Evolutionary conservation across 176 grass and related monocot genomes (phyloP).

Genomic region (Oryza punctata): DNA sequence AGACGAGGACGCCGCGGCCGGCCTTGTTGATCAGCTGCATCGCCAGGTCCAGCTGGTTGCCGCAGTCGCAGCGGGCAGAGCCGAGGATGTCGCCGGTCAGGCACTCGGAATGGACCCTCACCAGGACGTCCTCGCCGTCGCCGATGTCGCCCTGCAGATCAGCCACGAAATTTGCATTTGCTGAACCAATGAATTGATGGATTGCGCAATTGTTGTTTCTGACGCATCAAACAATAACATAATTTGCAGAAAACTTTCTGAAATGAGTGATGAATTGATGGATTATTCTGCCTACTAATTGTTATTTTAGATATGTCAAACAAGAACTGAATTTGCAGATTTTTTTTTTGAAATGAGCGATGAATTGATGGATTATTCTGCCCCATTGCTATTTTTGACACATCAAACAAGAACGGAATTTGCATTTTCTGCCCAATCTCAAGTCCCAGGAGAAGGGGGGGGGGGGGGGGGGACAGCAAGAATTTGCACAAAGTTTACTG

Average conservation of each 20-base stretch:
- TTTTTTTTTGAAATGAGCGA: no score
- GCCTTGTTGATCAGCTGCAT: conserved; percentile 82
- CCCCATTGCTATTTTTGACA: no score
- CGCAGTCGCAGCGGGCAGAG: conserved; percentile 82
- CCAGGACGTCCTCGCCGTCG: conserved; percentile 69
- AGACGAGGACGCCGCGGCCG: conserved; percentile 83
- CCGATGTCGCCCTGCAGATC: conserved; percentile 63
- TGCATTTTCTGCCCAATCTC: no score
- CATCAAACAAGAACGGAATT: no score
- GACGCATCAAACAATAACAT: not conserved
- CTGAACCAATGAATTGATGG: not conserved
- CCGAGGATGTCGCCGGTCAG: conserved; percentile 89
- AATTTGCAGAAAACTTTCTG: no score
- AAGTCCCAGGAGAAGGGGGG: no score
- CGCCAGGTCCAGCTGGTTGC: conserved; percentile 82
- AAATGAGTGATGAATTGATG: no score
- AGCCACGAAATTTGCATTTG: not conserved
- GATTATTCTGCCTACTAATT: no score
- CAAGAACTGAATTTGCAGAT: not conserved
- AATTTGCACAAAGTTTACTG: not conserved
- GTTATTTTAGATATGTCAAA: no score
- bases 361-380: no score
- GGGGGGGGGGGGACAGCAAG: no score
- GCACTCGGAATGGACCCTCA: conserved; percentile 94
- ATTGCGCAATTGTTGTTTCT: not conserved